Conservation (phyloP, 2,329 filamentous ascomycete species). For the Xylariaceae sp. region DNA sequence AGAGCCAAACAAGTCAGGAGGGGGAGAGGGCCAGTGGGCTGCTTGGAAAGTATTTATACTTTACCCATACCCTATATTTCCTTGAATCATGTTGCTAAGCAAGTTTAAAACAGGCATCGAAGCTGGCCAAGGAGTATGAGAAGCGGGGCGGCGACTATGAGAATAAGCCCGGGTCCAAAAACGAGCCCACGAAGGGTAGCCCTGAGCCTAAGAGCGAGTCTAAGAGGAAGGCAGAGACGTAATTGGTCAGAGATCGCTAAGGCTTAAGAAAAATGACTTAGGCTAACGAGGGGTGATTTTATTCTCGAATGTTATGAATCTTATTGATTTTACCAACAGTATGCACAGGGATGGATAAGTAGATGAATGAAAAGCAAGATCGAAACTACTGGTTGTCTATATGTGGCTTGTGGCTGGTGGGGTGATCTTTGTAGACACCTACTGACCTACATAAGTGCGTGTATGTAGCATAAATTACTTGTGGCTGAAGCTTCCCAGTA, state of each 20-base stretch:
- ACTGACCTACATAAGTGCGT: no score
- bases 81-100: neutral
- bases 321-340: no score
- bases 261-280: no score
- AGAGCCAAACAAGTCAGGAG: slow-evolving; percentile 49
- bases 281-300: no score
- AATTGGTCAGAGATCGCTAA: no score
- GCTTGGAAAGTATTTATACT: slow-evolving; percentile 43
- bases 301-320: no score
- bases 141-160: slow-evolving; percentile 49
- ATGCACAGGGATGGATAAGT: no score
- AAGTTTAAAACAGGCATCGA: slow-evolving; percentile 37
- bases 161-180: slow-evolving; percentile 49
- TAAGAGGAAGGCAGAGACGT: slow-evolving; percentile 16
- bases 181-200: slow-evolving; percentile 38
- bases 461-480: no score
- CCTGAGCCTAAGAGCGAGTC: slow-evolving; percentile 32
- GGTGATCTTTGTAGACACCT: no score
- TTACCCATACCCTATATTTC: neutral
- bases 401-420: slow-evolving; percentile 13
- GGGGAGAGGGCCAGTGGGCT: slow-evolving; percentile 47
- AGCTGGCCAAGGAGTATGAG: slow-evolving; percentile 51
- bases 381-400: no score
- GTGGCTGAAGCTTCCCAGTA: slow-evolving; percentile 22
- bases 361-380: no score